These are phyloP conservation scores for Aspergillus sp. DNA, from an alignment of 2,329 filamentous ascomycete genomes.

Conservation along the genomic window DNA sequence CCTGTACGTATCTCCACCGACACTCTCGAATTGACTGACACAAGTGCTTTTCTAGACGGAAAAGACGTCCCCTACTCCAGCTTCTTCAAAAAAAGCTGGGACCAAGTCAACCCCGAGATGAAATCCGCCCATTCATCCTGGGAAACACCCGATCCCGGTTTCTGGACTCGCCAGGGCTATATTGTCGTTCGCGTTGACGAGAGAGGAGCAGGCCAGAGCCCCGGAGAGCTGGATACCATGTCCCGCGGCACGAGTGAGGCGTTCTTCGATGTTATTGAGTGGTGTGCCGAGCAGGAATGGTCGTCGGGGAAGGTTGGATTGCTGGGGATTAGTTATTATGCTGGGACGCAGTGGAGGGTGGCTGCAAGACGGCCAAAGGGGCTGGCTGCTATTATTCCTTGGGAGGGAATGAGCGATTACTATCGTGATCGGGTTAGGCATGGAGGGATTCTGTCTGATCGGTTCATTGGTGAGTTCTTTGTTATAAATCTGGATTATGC, in stretches of 20 bases:
- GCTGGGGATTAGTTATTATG: too few relatives aligned
- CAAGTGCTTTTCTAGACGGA: too few relatives aligned
- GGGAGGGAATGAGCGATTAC: slow-evolving; percentile 55
- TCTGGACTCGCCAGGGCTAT: slow-evolving; percentile 53
- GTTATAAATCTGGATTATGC: too few relatives aligned
- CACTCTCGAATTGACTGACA: too few relatives aligned
- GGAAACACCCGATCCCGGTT: slow-evolving; percentile 56
- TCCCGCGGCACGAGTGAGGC: slow-evolving; percentile 48
- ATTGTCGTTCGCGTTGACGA: slow-evolving; percentile 53
- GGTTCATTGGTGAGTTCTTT: too few relatives aligned
- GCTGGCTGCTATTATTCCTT: slow-evolving; percentile 48
- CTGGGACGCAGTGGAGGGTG: too few relatives aligned
- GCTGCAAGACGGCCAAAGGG: too few relatives aligned
- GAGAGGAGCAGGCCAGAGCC: slow-evolving; percentile 48
- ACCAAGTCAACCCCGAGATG: slow-evolving; percentile 53
- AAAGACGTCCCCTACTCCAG: too few relatives aligned
- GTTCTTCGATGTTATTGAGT: slow-evolving; percentile 50
- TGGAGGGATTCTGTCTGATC: slow-evolving; percentile 57
- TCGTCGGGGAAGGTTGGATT: too few relatives aligned
- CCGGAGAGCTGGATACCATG: slow-evolving; percentile 51
- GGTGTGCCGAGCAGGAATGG: too few relatives aligned
- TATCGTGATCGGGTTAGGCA: slow-evolving; percentile 57
- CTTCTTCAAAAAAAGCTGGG: too few relatives aligned
- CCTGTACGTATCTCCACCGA: too few relatives aligned
- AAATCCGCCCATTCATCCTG: slow-evolving; percentile 52